These are phyloP conservation scores for Kazachstania psychrophila DNA, from an alignment of 805 yeast species.

Conservation along the genomic window DNA sequence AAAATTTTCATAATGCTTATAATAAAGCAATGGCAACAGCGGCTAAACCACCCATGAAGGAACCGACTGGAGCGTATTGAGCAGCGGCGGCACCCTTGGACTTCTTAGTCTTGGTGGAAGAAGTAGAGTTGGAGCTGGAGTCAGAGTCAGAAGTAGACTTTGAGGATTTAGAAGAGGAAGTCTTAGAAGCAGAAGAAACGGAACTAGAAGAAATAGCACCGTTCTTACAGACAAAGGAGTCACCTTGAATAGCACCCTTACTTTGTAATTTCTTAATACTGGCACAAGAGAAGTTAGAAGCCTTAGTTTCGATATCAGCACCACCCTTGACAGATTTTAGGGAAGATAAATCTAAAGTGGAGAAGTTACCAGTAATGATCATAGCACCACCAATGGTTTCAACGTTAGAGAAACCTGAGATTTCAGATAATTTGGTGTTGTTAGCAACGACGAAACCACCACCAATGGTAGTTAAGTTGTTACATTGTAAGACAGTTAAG, in stretches of 20 bases:
- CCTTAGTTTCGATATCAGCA: constrained; percentile 66
- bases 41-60: constrained; percentile 41
- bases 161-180: constrained; percentile 25
- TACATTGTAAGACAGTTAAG: constrained; percentile 59
- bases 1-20: no score
- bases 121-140: constrained; percentile 14
- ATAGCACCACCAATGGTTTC: constrained; percentile 83
- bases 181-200: constrained; percentile 26
- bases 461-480: constrained; percentile 62
- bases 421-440: constrained; percentile 60
- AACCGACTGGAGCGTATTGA: constrained; percentile 29
- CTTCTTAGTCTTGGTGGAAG: constrained; percentile 6
- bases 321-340: constrained; percentile 86
- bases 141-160: constrained; percentile 8
- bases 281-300: constrained; percentile 69
- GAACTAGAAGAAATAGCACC: constrained; percentile 44
- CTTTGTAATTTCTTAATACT: constrained; percentile 62
- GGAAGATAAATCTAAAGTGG: constrained; percentile 64
- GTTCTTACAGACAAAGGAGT: constrained; percentile 67
- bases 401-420: constrained; percentile 68
- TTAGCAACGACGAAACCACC: constrained; percentile 90
- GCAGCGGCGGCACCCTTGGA: constrained; percentile 32
- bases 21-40: constrained; percentile 44
- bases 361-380: constrained; percentile 67
- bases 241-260: constrained; percentile 85